These are phyloP conservation scores for Schizophyllum amplum DNA, from an alignment of 1,284 basidiomycete genomes.

Conservation along the genomic window DNA sequence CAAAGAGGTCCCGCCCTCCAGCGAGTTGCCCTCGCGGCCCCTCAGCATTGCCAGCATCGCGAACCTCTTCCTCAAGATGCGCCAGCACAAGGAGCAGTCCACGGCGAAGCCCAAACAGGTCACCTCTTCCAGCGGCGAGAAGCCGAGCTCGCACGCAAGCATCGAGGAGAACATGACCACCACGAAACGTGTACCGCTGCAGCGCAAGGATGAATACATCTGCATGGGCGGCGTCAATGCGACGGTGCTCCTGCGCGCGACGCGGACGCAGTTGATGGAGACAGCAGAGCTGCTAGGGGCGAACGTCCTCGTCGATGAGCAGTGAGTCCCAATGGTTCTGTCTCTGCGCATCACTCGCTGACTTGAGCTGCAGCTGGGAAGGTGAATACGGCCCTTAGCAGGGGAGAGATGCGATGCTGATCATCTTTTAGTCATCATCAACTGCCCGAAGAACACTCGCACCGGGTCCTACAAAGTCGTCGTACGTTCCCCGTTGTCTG, in stretches of 20 bases:
- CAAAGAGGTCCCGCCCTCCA: not conserved
- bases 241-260: slow-evolving; percentile 43
- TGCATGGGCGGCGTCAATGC: slow-evolving; percentile 61
- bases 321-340: slow-evolving; percentile 34
- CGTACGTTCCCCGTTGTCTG: slow-evolving; percentile 27
- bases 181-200: slow-evolving; percentile 32
- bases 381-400: not conserved
- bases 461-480: slow-evolving; percentile 51
- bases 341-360: not conserved
- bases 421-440: slow-evolving; percentile 36
- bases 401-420: not conserved
- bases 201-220: slow-evolving; percentile 42
- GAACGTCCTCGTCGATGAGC: slow-evolving; percentile 59
- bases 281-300: slow-evolving; percentile 44
- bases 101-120: slow-evolving; percentile 27
- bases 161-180: slow-evolving; percentile 26
- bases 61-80: slow-evolving; percentile 45
- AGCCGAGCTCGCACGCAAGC: slow-evolving; percentile 44
- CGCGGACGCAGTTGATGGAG: slow-evolving; percentile 44
- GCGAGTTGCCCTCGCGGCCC: slow-evolving; percentile 4
- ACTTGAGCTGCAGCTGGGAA: slow-evolving; percentile 7
- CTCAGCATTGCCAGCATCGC: slow-evolving; percentile 33
- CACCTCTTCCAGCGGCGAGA: slow-evolving; percentile 40
- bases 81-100: slow-evolving; percentile 22
- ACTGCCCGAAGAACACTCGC: slow-evolving; percentile 38